Percentiles rank a stretch among this genome's conserved stretches.
phyloP scores from a whole-genome alignment of 768 basidiomycete genomes.

The Collybiopsis confluens region DNA sequence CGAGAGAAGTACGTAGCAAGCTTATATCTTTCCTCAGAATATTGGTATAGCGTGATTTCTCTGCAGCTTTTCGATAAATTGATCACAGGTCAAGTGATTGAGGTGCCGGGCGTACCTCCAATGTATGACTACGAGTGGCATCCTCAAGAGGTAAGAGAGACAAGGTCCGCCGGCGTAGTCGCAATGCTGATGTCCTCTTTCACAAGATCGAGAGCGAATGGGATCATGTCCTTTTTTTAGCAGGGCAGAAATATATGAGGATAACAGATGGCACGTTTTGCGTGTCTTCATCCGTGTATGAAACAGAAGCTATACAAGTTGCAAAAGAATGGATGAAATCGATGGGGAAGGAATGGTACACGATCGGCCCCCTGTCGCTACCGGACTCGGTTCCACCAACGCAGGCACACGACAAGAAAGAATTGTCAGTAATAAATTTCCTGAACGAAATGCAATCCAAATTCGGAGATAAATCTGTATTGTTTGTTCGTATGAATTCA shows the following conservation, averaged over 20 bases:
- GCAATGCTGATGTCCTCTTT: no score
- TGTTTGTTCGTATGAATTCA: background rate
- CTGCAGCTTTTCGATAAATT: background rate
- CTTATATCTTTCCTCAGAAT: background rate
- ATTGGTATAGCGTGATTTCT: background rate
- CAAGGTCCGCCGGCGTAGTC: no score
- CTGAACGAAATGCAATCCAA: background rate
- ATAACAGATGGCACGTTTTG: background rate
- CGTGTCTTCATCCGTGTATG: constrained; percentile 4
- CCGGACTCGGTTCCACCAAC: background rate
- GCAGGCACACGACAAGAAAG: background rate
- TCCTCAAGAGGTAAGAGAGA: constrained; percentile 2
- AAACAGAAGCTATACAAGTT: constrained; percentile 1
- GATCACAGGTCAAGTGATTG: background rate
- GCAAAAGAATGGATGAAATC: background rate
- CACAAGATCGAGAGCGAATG: background rate
- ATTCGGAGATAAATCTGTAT: background rate
- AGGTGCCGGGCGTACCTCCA: constrained; percentile 1
- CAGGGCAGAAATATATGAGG: constrained; percentile 1
- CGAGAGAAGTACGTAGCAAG: background rate
- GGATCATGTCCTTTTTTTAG: background rate
- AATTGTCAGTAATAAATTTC: background rate
- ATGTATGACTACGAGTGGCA: constrained; percentile 8
- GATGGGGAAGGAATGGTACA: background rate
- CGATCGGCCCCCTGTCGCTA: constrained; percentile 2